phyloP scores from a whole-genome alignment of 768 basidiomycete species.

The Suillus subalutaceus region DNA sequence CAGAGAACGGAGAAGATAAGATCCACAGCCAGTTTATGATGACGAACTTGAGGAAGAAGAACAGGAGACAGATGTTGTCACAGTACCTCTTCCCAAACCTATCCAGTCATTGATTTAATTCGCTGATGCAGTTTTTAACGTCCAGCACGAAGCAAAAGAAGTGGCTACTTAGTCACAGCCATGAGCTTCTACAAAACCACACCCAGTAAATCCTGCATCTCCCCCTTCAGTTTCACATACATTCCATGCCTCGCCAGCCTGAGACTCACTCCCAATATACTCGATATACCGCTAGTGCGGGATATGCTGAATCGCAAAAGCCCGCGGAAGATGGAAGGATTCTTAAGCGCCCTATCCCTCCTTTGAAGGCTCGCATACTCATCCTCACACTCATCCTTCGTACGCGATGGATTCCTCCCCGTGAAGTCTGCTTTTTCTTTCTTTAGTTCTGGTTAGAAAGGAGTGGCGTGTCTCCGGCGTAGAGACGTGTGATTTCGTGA shows the following conservation, averaged over 20 bases:
- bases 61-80: neutral
- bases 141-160: neutral
- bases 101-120: neutral
- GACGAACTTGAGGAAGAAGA: neutral
- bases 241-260: neutral
- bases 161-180: neutral
- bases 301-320: neutral
- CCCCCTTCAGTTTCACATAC: neutral
- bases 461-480: too few relatives aligned
- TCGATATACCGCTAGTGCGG: too few relatives aligned
- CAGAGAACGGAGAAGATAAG: neutral
- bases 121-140: neutral
- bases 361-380: neutral
- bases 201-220: neutral
- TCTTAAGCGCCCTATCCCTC: neutral
- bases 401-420: neutral
- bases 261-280: neutral
- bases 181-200: neutral
- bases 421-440: neutral
- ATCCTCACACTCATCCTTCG: neutral
- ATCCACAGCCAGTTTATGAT: neutral
- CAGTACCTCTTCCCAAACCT: neutral
- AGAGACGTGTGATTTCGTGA: too few relatives aligned
- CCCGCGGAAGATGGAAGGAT: neutral
- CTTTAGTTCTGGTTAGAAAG: too few relatives aligned